phyloP scores from a whole-genome alignment of 129 eudicot genomes.

The Silybum marianum region DNA sequence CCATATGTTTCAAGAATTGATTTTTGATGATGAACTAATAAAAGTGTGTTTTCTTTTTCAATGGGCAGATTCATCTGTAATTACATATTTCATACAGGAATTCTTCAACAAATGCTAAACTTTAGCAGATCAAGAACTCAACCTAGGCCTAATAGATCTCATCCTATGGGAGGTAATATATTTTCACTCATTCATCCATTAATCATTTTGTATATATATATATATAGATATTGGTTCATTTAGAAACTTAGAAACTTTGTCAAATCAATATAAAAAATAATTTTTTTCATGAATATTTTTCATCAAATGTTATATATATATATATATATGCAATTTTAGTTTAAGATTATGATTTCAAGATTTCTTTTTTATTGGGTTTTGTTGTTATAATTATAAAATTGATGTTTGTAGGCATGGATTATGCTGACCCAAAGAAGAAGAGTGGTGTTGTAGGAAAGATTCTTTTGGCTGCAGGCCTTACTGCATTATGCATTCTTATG shows the following conservation, averaged over 20 bases:
- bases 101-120: conserved; percentile 57
- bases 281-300: too few relatives aligned
- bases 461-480: conserved; percentile 58
- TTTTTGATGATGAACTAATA: neutral
- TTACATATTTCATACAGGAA: conserved; percentile 26
- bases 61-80: conserved; percentile 24
- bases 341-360: neutral
- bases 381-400: neutral
- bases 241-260: too few relatives aligned
- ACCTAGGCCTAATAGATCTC: conserved; percentile 53
- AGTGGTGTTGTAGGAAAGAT: conserved; percentile 53
- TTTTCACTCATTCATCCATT: neutral
- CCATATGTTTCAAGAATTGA: neutral
- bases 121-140: conserved; percentile 58
- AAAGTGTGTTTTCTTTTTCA: neutral
- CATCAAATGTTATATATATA: neutral
- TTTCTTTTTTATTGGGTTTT: neutral
- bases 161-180: conserved; percentile 64
- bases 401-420: conserved; percentile 61
- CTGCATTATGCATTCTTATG: conserved; percentile 61
- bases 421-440: conserved; percentile 49
- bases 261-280: too few relatives aligned
- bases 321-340: neutral
- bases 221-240: too few relatives aligned
- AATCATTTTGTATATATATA: neutral